A percentile compares a stretch with the other conserved stretches of the same genome.
These are phyloP conservation scores for Debaryomyces udenii DNA, from an alignment of 1,139 yeast species.

Conservation along the genomic window DNA sequence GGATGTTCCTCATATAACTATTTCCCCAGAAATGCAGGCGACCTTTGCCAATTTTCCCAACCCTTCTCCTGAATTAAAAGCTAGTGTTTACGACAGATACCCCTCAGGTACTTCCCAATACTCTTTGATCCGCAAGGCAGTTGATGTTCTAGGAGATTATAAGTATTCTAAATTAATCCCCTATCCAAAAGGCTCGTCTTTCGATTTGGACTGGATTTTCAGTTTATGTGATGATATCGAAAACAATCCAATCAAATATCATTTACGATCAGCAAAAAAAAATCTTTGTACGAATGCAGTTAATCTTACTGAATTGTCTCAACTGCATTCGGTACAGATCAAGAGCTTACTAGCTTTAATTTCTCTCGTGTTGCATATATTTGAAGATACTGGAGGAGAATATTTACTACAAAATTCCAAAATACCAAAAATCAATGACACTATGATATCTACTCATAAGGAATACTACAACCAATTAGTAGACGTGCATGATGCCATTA, in stretches of 20 bases:
- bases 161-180: slow-evolving; percentile 28
- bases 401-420: slow-evolving; percentile 45
- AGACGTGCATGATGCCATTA: slow-evolving; percentile 29
- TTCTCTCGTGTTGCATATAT: slow-evolving; percentile 32
- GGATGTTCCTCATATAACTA: slow-evolving; percentile 43
- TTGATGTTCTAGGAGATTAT: slow-evolving; percentile 35
- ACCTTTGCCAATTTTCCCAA: slow-evolving; percentile 45
- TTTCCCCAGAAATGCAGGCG: slow-evolving; percentile 31
- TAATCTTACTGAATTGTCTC: slow-evolving; percentile 39
- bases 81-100: slow-evolving; percentile 46
- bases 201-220: slow-evolving; percentile 40
- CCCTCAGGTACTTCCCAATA: slow-evolving; percentile 60
- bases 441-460: slow-evolving; percentile 26
- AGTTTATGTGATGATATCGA: slow-evolving; percentile 51
- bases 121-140: slow-evolving; percentile 43
- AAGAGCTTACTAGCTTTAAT: slow-evolving; percentile 33
- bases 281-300: slow-evolving; percentile 40
- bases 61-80: slow-evolving; percentile 44
- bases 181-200: slow-evolving; percentile 22
- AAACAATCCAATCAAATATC: slow-evolving; percentile 50
- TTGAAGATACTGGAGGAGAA: slow-evolving; percentile 42
- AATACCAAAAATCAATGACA: slow-evolving; percentile 40
- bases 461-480: slow-evolving; percentile 27
- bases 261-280: slow-evolving; percentile 47
- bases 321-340: slow-evolving; percentile 23